Evolutionary conservation across 148 eudicot genomes (phyloP), one percentile per base, ranked within the genome.

Genomic region (Amaranthus hypochondriacus): DNA sequence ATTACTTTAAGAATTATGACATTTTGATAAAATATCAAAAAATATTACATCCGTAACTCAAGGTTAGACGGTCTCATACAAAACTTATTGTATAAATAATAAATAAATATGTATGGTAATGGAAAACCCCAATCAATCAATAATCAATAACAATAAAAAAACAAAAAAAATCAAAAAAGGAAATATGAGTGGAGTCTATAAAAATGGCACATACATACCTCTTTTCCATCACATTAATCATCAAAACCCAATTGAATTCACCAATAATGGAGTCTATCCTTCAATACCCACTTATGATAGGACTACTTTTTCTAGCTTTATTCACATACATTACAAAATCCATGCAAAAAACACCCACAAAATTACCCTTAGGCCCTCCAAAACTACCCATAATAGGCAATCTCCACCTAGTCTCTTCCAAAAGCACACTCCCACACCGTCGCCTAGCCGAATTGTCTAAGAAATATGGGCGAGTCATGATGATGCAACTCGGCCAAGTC

Each of bases 381-480:
- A 78, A 66, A 12, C 58, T 78, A 43, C 80, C 80, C 3, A n/a
- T 78, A 0, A 43, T 78, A 47, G 80, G 80, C 28, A 66, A 78
- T 76, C 72, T 78, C 58, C 76, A 72, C 68, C 44, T 64, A 5
- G 67, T 78, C 4, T 68, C 74, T 42, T 62, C 74, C 2, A 76
- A 69, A 53, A 61, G 28, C 8, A 61, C n/a, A 48, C 79, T 76
- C 55, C 79, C 79, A 7, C 76, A 78, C 62, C 80, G 66, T 5
- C 59, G 67, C 2, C 55, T 72, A 5, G 76, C 80, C 0, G 67
- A 67, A 53, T 21, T 78, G 39, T 56, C 76, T 12, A 48, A 12
- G 68, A 12, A 9, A 18, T 78, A 79, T 11, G 82, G 82, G 14
- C 79, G 60, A 14, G 55, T 78, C 56, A 75, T 82, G 81, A 48